Conservation (phyloP, 1,139 yeast species). For the Blastobotrys buckinghamii region DNA sequence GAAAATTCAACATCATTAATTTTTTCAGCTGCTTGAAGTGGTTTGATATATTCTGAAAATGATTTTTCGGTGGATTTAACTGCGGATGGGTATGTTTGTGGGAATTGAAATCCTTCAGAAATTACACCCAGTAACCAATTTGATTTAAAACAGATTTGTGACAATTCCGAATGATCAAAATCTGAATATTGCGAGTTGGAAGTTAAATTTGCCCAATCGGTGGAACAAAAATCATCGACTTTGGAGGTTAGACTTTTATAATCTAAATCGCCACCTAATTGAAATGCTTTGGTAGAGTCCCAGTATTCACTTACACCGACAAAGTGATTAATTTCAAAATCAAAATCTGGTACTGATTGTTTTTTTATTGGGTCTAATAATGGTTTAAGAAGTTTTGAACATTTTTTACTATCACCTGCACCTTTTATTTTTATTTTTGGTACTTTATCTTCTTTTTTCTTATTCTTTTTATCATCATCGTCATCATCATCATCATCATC, state of each 20-base stretch:
- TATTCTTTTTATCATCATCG: conserved; percentile 10
- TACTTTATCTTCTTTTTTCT: conserved; percentile 32
- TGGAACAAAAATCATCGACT: conserved; percentile 43
- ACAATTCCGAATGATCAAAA: conserved; percentile 40
- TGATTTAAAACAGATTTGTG: conserved; percentile 58
- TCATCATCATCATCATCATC: conserved; percentile 16
- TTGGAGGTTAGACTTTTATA: conserved; percentile 37
- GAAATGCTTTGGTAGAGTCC: conserved; percentile 54
- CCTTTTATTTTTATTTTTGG: conserved; percentile 43
- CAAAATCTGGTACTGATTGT: conserved; percentile 49
- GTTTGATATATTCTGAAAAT: conserved; percentile 32
- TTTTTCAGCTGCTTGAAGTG: conserved; percentile 57
- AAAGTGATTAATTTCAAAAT: conserved; percentile 60
- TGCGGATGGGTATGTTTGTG: conserved; percentile 26
- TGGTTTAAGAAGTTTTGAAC: conserved; percentile 49
- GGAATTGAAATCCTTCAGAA: conserved; percentile 70
- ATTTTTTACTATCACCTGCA: conserved; percentile 51
- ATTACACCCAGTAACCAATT: conserved; percentile 68
- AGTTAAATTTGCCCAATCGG: conserved; percentile 33
- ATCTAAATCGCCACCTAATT: conserved; percentile 37
- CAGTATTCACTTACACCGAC: conserved; percentile 81
- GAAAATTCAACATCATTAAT: conserved; percentile 63
- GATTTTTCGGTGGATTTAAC: conserved; percentile 3
- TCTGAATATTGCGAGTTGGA: conserved; percentile 24
- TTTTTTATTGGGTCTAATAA: conserved; percentile 34